Base-by-base conservation (phyloP, 441 rosid species). In the Adansonia gregorii region DNA sequence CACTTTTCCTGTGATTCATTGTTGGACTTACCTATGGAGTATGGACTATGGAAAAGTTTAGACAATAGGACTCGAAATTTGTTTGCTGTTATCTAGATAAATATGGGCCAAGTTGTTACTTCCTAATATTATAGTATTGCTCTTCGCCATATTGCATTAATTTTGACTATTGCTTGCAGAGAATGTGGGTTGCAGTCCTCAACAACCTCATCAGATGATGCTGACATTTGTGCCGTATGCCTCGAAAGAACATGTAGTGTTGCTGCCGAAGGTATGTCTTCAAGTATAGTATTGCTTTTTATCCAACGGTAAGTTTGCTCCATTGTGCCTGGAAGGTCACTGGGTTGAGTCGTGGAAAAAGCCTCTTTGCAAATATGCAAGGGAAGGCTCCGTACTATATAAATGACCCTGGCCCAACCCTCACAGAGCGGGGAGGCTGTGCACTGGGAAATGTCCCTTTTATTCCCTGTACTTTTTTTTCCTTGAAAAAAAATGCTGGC, bases 221-320 rank as follows among this genome's bases (percentile, higher is more conserved):
- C 85, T 14, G 99, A 96, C 77, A 87, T 86, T 10, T 96, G 99
- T 82, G 97, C 99, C 48, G 97, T 96, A 74, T 94, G 99, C 89
- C 83, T 96, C 59, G 99, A 94, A 86, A 90, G 93, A 85, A 89
- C 85, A 39, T 96, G 98, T 71, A 91, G 91, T 72, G 97, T 94
- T 20, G 99, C 98, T 55, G 95, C 98, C 74, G 98, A 96, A 94
- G 99, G 99, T 94, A 41, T 60, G 82, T 80, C 75, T 75, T 63
- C 60, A 78, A 63, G 20, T 69, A 35, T 70, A 35, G 74, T 56
- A 64, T 59, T 81, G 27, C 41, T 35, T 66, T 74, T 45, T 35
- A 54, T 41, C 5, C 19, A 0, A 24, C 27, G 27, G 27, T 24
- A 24, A 24, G 27, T 24, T 24, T 24, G 27, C 27, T 24, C 27